Evolutionary conservation across 306 rosid species (phyloP).

Genomic region (Cicer pinnatifidum): DNA sequence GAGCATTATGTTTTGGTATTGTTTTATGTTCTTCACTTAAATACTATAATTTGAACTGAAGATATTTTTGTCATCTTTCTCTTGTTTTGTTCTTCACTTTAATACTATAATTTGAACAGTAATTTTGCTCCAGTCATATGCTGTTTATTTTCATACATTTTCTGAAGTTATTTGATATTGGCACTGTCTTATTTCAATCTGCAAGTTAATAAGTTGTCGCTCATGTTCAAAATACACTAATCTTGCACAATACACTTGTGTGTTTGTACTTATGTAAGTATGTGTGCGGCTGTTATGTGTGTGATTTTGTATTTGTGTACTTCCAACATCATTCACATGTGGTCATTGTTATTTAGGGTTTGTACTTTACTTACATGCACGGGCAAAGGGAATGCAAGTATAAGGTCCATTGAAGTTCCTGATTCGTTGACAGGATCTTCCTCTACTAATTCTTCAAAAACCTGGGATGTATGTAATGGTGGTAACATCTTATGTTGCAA

Average conservation of each 20-base stretch:
- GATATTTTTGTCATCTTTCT: slow-evolving; percentile 14
- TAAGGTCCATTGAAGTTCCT: slow-evolving; percentile 62
- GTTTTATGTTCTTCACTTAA: neutral
- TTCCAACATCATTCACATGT: slow-evolving; percentile 32
- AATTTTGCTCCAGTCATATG: neutral
- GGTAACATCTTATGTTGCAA: slow-evolving; percentile 72
- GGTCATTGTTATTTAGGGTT: slow-evolving; percentile 54
- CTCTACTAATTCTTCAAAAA: slow-evolving; percentile 49
- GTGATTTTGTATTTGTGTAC: slow-evolving; percentile 11
- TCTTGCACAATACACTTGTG: slow-evolving; percentile 24
- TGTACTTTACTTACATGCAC: slow-evolving; percentile 82
- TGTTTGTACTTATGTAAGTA: neutral
- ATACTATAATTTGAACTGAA: neutral
- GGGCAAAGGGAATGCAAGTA: slow-evolving; percentile 67
- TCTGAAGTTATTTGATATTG: neutral
- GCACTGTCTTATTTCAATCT: neutral
- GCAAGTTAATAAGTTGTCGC: slow-evolving; percentile 9
- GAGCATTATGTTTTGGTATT: neutral
- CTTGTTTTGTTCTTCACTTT: neutral
- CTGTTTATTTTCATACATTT: neutral
- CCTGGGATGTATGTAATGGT: slow-evolving; percentile 70
- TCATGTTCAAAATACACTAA: neutral
- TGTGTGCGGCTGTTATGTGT: neutral
- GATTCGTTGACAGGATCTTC: slow-evolving; percentile 49
- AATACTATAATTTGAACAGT: neutral